Conservation (phyloP, 176 grass and related monocot genomes). For the Avena eriantha region DNA sequence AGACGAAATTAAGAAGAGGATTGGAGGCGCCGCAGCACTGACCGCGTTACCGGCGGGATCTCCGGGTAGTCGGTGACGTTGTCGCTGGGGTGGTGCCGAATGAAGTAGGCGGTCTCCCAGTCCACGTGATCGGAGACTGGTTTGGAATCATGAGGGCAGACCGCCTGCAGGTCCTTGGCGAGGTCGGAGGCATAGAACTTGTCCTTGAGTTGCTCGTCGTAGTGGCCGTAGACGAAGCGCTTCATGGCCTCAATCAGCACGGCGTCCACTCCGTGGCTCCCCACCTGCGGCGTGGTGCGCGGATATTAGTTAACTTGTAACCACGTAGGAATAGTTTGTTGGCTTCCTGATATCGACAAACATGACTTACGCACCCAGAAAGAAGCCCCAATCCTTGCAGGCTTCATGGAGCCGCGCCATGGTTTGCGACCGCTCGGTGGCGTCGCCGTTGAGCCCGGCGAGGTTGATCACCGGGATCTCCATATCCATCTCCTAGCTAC, state of each 20-base stretch:
- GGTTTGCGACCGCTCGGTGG: slow-evolving; percentile 39
- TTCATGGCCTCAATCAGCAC: slow-evolving; percentile 75
- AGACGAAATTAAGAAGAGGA: background rate
- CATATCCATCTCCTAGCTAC: slow-evolving; percentile 30
- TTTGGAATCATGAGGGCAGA: background rate
- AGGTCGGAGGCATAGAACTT: slow-evolving; percentile 68
- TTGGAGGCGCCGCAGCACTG: slow-evolving; percentile 13
- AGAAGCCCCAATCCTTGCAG: slow-evolving; percentile 78
- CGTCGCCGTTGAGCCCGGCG: slow-evolving; percentile 50
- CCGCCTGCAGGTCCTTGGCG: slow-evolving; percentile 48
- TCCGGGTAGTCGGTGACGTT: slow-evolving; percentile 50
- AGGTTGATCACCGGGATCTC: slow-evolving; percentile 81
- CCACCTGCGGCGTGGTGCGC: slow-evolving; percentile 62
- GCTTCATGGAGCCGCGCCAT: slow-evolving; percentile 70
- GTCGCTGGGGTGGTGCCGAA: slow-evolving; percentile 62
- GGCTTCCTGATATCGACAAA: too few species aligned
- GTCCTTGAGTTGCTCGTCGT: slow-evolving; percentile 61
- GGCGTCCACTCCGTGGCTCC: slow-evolving; percentile 80
- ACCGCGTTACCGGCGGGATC: slow-evolving; percentile 48
- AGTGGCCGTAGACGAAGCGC: slow-evolving; percentile 67
- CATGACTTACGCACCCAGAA: slow-evolving; percentile 78
- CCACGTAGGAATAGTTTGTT: too few species aligned
- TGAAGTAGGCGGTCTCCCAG: slow-evolving; percentile 85
- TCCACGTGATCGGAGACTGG: slow-evolving; percentile 38
- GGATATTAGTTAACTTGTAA: too few species aligned